Evolutionary conservation across 2,329 filamentous ascomycete genomes (phyloP).

Genomic region (Penicillium sp.): DNA sequence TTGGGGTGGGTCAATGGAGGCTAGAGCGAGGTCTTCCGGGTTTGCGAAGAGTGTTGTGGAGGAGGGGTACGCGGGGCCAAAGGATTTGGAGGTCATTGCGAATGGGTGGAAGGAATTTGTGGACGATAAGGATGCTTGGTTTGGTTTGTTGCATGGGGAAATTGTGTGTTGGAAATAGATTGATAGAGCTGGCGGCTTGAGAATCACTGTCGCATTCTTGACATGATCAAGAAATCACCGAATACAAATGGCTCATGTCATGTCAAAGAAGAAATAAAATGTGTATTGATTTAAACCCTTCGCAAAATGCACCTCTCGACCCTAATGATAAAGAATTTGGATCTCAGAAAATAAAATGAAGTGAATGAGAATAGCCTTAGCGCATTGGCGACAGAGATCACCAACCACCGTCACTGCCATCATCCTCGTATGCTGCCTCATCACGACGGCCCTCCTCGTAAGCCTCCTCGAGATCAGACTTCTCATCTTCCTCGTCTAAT

Average conservation of each 20-base stretch:
- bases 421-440: conserved; percentile 15
- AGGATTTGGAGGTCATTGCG: conserved; percentile 35
- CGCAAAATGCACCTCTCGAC: not conserved
- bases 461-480: conserved; percentile 18
- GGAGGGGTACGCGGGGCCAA: conserved; percentile 31
- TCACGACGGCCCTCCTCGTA: conserved; percentile 24
- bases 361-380: not conserved
- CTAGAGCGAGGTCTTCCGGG: conserved; percentile 29
- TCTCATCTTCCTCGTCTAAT: conserved; percentile 14
- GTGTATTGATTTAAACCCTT: not conserved
- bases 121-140: conserved; percentile 38
- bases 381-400: not conserved
- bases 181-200: not conserved
- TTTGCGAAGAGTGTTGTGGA: conserved; percentile 31
- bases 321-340: not conserved
- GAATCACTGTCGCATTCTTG: not conserved
- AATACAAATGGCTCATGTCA: not conserved
- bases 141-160: conserved; percentile 39
- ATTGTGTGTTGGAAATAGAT: conserved; percentile 37
- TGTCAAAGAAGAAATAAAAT: not conserved
- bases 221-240: no score
- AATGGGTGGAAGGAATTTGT: conserved; percentile 38
- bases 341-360: not conserved
- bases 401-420: conserved; percentile 3
- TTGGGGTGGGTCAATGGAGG: conserved; percentile 39